Evolutionary conservation across 208 protist genomes (phyloP).

Genomic region (Crithidia expoeki): DNA sequence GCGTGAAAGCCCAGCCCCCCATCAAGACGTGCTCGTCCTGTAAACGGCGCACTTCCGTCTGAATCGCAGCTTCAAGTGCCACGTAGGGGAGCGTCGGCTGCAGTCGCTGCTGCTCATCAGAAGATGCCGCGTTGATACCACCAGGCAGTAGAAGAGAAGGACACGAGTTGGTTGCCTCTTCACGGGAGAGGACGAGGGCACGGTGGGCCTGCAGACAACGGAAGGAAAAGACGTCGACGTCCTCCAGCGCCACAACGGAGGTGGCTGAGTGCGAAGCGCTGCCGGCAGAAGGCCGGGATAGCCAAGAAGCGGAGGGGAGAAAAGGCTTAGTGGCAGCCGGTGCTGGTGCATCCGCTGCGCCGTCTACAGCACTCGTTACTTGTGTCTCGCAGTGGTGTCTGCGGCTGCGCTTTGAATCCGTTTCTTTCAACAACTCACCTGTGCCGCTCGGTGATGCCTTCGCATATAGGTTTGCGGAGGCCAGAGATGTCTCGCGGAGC

Average conservation of each 20-base stretch:
- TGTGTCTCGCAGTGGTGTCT: not conserved
- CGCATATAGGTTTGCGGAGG: no score
- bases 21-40: slow-evolving; percentile 14
- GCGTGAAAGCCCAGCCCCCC: not conserved
- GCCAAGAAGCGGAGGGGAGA: not conserved
- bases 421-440: no score
- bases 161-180: not conserved
- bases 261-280: not conserved
- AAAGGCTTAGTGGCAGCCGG: not conserved
- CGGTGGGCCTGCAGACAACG: slow-evolving; percentile 25
- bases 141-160: not conserved
- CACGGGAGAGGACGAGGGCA: not conserved
- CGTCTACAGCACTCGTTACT: not conserved
- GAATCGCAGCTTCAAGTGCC: slow-evolving; percentile 1
- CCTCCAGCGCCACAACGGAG: slow-evolving; percentile 21
- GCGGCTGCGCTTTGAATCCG: not conserved
- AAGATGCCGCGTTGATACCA: not conserved
- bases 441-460: no score
- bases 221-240: slow-evolving; percentile 22
- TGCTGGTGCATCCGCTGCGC: not conserved
- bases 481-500: no score
- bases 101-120: slow-evolving; percentile 20
- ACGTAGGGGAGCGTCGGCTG: slow-evolving; percentile 13
- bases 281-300: not conserved
- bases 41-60: slow-evolving; percentile 24